Base-by-base conservation (phyloP, 1,139 yeast genomes). In the Insectozyma bohioensis region DNA sequence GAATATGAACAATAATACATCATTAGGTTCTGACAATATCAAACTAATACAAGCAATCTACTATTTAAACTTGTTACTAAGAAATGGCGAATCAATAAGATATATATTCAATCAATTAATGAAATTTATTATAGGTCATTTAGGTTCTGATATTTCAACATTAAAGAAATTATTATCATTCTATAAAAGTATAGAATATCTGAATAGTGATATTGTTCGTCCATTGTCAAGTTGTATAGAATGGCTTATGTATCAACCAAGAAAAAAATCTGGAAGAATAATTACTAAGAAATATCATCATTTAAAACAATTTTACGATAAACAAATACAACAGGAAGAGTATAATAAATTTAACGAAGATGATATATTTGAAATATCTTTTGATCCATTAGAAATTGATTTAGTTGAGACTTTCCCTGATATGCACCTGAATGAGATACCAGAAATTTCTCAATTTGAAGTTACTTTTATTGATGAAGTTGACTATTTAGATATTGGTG, bases 71-170 rank as follows among this genome's bases (percentile, higher is more conserved):
- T 35, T 38, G 25, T 51, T 58, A 11, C 38, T 57, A 20, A 37
- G 43, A 14, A 41, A 37, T 4, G 67, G 64, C 0, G 70, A 63
- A 34, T 43, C 63, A 1, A 11, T 24, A 6, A 12, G 14, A 5
- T 20, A 12, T 6, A 17, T 28, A 10, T 27, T 27, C n/a, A 27
- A 27, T n/a, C 24, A 27, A 3, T 15, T 32, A 4, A 17, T 32
- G 3, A 3, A 23, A 3, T 23, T 32, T 24, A 20, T 17, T n/a
- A 22, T 27, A 11, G 10, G 15, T 18, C 6, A 14, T 20, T 10
- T 26, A 2, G 30, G 26, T 17, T 24, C 36, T 6, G 50, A 47
- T 23, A 30, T 9, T 5, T 15, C 16, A 4, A 20, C 35, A 10
- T 25, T 35, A 4, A 15, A 24, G 10, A 41, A 34, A 30, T 17